Evolutionary conservation across 2,329 filamentous ascomycete genomes (phyloP), one percentile per base, ranked within the genome.

Genomic region (Chaetomiaceae sp.): DNA sequence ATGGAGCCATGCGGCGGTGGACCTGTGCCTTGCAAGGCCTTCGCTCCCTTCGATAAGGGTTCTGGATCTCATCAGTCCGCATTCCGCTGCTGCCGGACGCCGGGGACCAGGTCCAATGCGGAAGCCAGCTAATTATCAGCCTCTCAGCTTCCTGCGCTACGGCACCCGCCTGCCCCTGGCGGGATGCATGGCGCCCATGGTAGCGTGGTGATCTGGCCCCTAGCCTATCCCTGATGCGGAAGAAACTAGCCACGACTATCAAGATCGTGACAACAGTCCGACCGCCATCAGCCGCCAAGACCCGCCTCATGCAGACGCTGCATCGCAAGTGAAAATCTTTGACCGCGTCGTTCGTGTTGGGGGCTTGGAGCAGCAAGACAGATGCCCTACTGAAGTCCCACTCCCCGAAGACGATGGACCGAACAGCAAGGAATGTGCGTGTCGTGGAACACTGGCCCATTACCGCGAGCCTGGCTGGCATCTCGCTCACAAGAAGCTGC

Each of bases 191-290:
- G 20, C 4, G 6, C 17, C 22, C 36, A 27, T 15, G 22, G 20
- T 6, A 24, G 29, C 18, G 33, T 12, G 29, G 24, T 33, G 36
- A 37, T 37, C 41, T 44, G 41, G 41, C 30, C 41, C 24, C 14
- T 15, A 11, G 36, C 15, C 46, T 36, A 43, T 24, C 27, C 46
- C 46, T 11, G 30, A 41, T 48, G 6, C 37, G 41, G 41, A 39
- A 40, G 30, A 32, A n/a, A 48, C 45, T 43, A 48, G 30, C 22
- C 18, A 34, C 17, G 19, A 30, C 35, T 43, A 42, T 48, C 34
- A 39, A 33, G 41, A 32, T 43, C 22, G 22, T 22, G 14, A 42
- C 35, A 27, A 20, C 38, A 20, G 37, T 32, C 29, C 29, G 29
- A 32, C 29, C 12, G 29, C 29, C 29, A 32, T 15, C 29, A 32